Base-by-base conservation (phyloP, 768 basidiomycete genomes). In the Gautieria morchelliformis region DNA sequence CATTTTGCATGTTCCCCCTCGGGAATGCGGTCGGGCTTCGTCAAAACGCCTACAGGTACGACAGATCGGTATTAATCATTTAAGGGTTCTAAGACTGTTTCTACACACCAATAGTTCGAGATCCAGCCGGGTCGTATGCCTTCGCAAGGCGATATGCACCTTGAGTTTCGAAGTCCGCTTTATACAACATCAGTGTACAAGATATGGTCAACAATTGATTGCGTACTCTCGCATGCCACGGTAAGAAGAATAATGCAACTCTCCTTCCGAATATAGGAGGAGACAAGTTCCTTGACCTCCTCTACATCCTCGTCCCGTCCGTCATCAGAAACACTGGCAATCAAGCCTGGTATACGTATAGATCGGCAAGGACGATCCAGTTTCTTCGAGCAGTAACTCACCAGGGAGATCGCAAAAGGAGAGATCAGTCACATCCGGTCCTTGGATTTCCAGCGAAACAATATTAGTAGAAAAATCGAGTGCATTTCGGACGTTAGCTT, bases 131-230 rank as follows among this genome's bases (percentile, higher is more conserved):
- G 59, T 89, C 87, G 49, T 77, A 69, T 14, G 70, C 51, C 62
- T 82, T 83, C 0, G 85, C 80, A 0, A 90, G 70, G n/a, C 77
- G 71, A 58, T 84, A 81, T 0, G 87, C 87, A 0, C 83, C 84
- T 65, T 90, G 87, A 44, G 87, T 91, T 62, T 89, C 85, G 19
- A 86, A 87, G 60, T 91, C 87, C 52, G 86, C 89, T 90, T 53
- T 10, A 47, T 44, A 4, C 9, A 30, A 10, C 20, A 22, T 39
- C 32, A 46, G 19, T 37, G 35, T 37, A 9, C 14, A 35, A n/a
- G 22, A 14, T 10, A 14, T 8, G 15, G 20, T 37, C 17, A 22
- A 47, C 11, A n/a, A 17, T 10, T 22, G 19, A 12, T 35, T 11
- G 7, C 77, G 57, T 58, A 85, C 84, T 83, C 67, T 85, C 83